phyloP scores from a whole-genome alignment of 1,284 basidiomycete species.

The Ustilago lituana region DNA sequence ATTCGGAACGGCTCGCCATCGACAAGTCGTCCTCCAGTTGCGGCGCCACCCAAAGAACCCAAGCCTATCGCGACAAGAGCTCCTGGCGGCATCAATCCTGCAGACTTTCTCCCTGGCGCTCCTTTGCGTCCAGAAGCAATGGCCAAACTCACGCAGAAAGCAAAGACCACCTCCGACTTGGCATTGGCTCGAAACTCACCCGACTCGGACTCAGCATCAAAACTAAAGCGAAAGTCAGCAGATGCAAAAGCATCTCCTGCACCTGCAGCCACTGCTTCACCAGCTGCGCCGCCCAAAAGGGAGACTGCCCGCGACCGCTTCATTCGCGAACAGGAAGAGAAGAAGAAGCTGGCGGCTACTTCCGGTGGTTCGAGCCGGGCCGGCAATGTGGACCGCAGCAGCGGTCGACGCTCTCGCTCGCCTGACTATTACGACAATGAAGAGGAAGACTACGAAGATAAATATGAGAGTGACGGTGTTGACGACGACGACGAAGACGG shows the following conservation, averaged over 20 bases:
- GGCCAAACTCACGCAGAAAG: conserved; percentile 30
- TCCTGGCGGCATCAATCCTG: conserved; percentile 45
- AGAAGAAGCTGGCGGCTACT: conserved; percentile 33
- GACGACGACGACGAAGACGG: conserved; percentile 42
- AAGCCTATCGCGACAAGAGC: conserved; percentile 12
- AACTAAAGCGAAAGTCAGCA: conserved; percentile 4
- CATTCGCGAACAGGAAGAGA: conserved; percentile 55
- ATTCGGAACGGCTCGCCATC: not conserved
- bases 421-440: conserved; percentile 38
- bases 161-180: conserved; percentile 1
- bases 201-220: conserved; percentile 11
- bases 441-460: conserved; percentile 31
- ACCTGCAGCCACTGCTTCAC: conserved; percentile 4
- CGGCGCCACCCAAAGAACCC: conserved; percentile 13
- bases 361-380: not conserved
- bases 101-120: conserved; percentile 54
- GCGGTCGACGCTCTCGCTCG: not conserved
- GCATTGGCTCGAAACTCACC: conserved; percentile 13
- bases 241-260: conserved; percentile 10
- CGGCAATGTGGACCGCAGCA: not conserved
- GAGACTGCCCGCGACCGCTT: conserved; percentile 59
- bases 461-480: conserved; percentile 38
- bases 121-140: conserved; percentile 34
- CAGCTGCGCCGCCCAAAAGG: conserved; percentile 20
- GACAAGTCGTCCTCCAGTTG: not conserved